Conservation (phyloP, 306 rosid species). For the Citrullus amarus region DNA sequence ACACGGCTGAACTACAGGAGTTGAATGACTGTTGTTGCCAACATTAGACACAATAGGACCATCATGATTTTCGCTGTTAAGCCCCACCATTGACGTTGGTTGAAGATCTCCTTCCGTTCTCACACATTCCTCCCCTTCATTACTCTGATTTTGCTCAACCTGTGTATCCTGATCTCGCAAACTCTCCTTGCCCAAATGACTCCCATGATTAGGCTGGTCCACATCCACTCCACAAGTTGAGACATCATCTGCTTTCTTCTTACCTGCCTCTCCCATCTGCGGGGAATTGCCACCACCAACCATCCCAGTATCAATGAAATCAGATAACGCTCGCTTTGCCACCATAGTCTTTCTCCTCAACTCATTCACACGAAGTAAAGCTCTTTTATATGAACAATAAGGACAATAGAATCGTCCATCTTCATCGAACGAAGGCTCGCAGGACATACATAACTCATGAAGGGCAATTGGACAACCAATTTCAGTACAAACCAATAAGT, state of each 20-base stretch:
- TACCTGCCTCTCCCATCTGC: background rate
- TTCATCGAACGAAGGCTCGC: constrained; percentile 42
- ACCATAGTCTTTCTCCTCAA: constrained; percentile 24
- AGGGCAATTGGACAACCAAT: constrained; percentile 39
- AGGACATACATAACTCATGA: constrained; percentile 41
- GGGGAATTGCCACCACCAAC: background rate
- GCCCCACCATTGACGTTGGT: background rate
- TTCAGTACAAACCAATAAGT: constrained; percentile 34
- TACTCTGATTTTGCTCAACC: constrained; percentile 12
- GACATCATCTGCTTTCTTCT: constrained; percentile 1
- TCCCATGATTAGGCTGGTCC: background rate
- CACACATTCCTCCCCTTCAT: background rate
- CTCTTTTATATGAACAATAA: constrained; percentile 43
- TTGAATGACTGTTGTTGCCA: background rate
- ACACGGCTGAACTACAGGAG: constrained; percentile 3
- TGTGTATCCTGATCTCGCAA: constrained; percentile 2
- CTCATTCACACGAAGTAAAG: constrained; percentile 9
- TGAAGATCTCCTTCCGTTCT: constrained; percentile 3
- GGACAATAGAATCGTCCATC: constrained; percentile 52
- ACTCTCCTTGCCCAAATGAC: background rate
- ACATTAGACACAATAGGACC: constrained; percentile 1
- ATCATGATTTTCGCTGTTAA: constrained; percentile 11
- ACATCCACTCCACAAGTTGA: background rate
- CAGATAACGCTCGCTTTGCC: constrained; percentile 32
- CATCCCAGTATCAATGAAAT: constrained; percentile 20